These are phyloP conservation scores for Fusarium newnesense DNA, from an alignment of 2,329 filamentous ascomycete genomes.

Conservation along the genomic window DNA sequence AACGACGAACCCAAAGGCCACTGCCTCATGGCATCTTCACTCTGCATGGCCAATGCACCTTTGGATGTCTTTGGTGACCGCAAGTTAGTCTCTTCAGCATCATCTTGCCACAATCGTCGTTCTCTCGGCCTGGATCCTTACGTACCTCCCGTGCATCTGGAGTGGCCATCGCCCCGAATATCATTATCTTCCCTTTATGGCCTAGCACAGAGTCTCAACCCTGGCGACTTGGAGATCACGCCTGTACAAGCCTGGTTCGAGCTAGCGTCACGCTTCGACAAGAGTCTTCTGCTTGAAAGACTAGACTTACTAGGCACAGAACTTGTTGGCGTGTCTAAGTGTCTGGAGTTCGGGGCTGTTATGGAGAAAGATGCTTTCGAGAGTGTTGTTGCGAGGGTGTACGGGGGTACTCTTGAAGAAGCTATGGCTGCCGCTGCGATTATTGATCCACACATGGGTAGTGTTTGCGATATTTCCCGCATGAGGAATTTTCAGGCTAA, in stretches of 20 bases:
- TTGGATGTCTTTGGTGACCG: conserved; percentile 46
- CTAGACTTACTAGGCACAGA: conserved; percentile 54
- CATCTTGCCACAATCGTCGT: conserved; percentile 27
- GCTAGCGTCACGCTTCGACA: conserved; percentile 55
- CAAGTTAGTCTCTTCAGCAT: conserved; percentile 31
- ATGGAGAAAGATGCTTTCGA: conserved; percentile 60
- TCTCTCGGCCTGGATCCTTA: conserved; percentile 23
- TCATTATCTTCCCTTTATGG: conserved; percentile 56
- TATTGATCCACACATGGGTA: not conserved
- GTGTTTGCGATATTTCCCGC: conserved; percentile 10
- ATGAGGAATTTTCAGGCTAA: not conserved
- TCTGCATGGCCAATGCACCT: conserved; percentile 55
- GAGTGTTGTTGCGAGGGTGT: conserved; percentile 54
- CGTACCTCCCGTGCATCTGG: conserved; percentile 41
- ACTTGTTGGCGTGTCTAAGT: conserved; percentile 57
- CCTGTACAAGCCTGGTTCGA: conserved; percentile 68
- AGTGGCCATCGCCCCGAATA: conserved; percentile 54
- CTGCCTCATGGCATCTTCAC: conserved; percentile 56
- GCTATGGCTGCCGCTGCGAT: conserved; percentile 24
- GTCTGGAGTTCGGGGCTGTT: conserved; percentile 59
- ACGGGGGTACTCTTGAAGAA: conserved; percentile 45
- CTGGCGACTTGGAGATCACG: conserved; percentile 55
- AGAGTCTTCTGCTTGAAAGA: conserved; percentile 51
- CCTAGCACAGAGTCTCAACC: conserved; percentile 58
- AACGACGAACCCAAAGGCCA: conserved; percentile 52